Percentiles rank a stretch among this genome's conserved stretches.
Conservation (phyloP, 805 yeast species). For the Cyberlindnera saturnus region DNA sequence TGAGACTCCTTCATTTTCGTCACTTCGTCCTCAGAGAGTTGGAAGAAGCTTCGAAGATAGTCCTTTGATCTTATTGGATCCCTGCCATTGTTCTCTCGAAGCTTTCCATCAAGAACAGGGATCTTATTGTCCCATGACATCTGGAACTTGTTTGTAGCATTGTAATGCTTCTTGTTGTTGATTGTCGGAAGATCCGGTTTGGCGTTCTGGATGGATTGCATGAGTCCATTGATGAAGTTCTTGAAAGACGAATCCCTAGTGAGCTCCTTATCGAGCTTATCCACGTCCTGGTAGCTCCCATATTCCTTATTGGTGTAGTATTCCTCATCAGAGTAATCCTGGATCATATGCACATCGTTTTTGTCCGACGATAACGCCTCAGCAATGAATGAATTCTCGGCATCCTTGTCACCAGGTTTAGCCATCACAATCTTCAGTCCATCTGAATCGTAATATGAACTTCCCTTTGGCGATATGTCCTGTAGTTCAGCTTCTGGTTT, state of each 20-base stretch:
- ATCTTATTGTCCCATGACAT: conserved; percentile 14
- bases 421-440: conserved; percentile 8
- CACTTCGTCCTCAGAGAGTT: conserved; percentile 12
- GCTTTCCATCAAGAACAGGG: conserved; percentile 21
- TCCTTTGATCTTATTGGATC: conserved; percentile 23
- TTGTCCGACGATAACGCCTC: conserved; percentile 1
- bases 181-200: conserved; percentile 14
- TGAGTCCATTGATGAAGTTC: conserved; percentile 14
- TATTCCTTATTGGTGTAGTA: conserved; percentile 14
- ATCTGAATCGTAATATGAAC: conserved; percentile 2
- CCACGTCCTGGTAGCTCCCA: conserved; percentile 6
- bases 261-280: conserved; percentile 9
- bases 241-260: conserved; percentile 9
- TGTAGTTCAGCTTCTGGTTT: no score
- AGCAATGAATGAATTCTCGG: conserved; percentile 3
- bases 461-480: not conserved
- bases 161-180: conserved; percentile 22
- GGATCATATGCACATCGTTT: conserved; percentile 8
- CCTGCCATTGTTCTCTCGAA: conserved; percentile 18
- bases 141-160: conserved; percentile 9
- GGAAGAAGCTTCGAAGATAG: conserved; percentile 15
- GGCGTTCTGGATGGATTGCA: conserved; percentile 9
- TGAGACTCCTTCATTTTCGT: conserved; percentile 16
- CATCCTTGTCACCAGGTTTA: conserved; percentile 7
- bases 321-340: conserved; percentile 15